Evolutionary conservation across 2,329 filamentous ascomycete genomes (phyloP).

Genomic region (Fusarium aywerte): DNA sequence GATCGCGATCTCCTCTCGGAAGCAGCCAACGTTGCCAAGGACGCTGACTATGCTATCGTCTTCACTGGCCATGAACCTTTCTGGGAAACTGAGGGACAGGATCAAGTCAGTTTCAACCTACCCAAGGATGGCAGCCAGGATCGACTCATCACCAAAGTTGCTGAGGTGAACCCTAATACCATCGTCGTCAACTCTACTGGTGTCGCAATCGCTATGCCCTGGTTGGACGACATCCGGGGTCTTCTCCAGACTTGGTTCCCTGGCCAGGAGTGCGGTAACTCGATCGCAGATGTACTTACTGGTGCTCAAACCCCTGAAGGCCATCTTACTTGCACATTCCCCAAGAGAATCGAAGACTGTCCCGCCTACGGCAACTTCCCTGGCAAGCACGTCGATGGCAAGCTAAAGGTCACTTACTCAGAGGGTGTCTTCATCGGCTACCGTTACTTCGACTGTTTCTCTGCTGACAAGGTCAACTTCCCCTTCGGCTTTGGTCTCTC

Average conservation of each 20-base stretch:
- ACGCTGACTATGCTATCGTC: conserved; percentile 65
- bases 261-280: conserved; percentile 75
- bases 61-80: conserved; percentile 69
- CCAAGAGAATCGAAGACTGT: conserved; percentile 68
- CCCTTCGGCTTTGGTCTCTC: conserved; percentile 69
- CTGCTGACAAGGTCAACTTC: conserved; percentile 68
- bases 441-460: conserved; percentile 71
- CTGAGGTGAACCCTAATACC: conserved; percentile 67
- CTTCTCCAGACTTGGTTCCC: conserved; percentile 76
- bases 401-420: conserved; percentile 71
- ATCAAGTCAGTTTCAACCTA: conserved; percentile 76
- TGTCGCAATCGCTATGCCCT: conserved; percentile 70
- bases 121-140: conserved; percentile 70
- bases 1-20: conserved; percentile 55
- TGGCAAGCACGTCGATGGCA: conserved; percentile 57
- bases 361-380: conserved; percentile 72
- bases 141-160: conserved; percentile 65
- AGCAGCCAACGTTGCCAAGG: conserved; percentile 68
- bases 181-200: conserved; percentile 73
- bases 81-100: conserved; percentile 66
- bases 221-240: conserved; percentile 65
- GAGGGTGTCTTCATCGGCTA: conserved; percentile 78
- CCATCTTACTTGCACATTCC: conserved; percentile 72
- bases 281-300: conserved; percentile 73
- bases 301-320: conserved; percentile 73